Base-by-base conservation (phyloP, 768 basidiomycete genomes). In the Phylloporus sp. region DNA sequence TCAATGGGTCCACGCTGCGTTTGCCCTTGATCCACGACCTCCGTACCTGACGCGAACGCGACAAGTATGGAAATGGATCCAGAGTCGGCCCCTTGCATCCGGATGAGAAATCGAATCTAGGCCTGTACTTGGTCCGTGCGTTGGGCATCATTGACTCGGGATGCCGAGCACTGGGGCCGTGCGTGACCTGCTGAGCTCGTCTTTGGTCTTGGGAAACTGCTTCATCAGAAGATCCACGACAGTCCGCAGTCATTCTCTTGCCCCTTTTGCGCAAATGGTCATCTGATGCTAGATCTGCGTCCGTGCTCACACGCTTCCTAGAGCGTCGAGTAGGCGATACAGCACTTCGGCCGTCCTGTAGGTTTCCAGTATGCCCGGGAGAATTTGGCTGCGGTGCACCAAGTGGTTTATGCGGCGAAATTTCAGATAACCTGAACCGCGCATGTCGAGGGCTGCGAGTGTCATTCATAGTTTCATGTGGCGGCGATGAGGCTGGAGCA, bases 391-490 rank as follows among this genome's bases (percentile, higher is more conserved):
- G 41, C 16, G 35, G 39, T 34, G 28, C 32, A 5, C 48, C 47
- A 26, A 48, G 58, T 39, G 55, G 53, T 63, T 70, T 70, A 48
- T 56, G 54, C 54, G 79, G 79, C 6, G 81, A 82, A 57, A 81
- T 68, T 59, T 81, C 77, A 35, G 80, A 80, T 55, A 80, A 40
- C 42, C 76, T 78, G 35, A 81, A 60, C 28, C 67, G 69, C 23
- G 49, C 49, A 29, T 50, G 41, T 29, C 47, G 35, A 11, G 27
- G 16, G 26, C 29, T 22, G 10, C 52, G 10, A 24, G 20, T 50
- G 27, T 46, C 40, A 35, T 42, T 28, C 18, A 45, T 52, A 6
- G 23, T 15, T 45, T 41, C 45, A 28, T 40, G 47, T 48, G 39
- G 34, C 13, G 40, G 42, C 16, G 35, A 41, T 16, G 43, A 50